Conservation (phyloP, 1,284 basidiomycete species). For the Ganoderma boninense region DNA sequence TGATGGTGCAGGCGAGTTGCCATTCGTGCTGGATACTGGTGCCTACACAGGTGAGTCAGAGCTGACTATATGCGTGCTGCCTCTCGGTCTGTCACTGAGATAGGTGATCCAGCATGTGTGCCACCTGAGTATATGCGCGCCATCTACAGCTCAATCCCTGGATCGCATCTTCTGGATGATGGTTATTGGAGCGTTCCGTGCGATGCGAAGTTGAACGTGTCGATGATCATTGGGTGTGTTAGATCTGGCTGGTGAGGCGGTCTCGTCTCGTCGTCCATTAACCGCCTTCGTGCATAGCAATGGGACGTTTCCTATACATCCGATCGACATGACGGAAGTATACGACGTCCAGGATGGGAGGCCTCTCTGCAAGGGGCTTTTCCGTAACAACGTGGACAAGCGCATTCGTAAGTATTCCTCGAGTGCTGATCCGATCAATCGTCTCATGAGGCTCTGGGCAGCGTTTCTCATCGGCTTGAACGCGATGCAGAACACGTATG, state of each 20-base stretch:
- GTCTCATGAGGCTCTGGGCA: neutral
- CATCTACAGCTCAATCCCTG: conserved; percentile 7
- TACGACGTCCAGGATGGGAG: conserved; percentile 15
- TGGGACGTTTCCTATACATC: conserved; percentile 13
- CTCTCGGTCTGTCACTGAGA: neutral
- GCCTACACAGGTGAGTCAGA: conserved; percentile 6
- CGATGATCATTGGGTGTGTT: conserved; percentile 16
- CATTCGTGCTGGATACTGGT: conserved; percentile 12
- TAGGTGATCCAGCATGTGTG: conserved; percentile 3
- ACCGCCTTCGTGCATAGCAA: neutral
- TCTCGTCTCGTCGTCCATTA: no score
- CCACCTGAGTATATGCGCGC: conserved; percentile 16
- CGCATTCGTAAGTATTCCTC: conserved; percentile 7
- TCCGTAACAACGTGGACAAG: conserved; percentile 10
- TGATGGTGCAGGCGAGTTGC: neutral
- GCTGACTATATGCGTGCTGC: neutral
- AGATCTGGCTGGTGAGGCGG: neutral
- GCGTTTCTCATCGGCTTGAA: conserved; percentile 24
- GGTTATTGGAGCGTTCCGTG: conserved; percentile 19
- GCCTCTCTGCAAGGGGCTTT: conserved; percentile 16
- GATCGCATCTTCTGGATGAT: conserved; percentile 12
- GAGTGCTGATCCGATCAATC: neutral
- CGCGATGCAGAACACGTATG: conserved; percentile 13
- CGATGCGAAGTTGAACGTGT: conserved; percentile 17
- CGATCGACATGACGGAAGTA: conserved; percentile 22